Conservation (phyloP, 495 filamentous ascomycete species). For the Podospora pseudoanserina region DNA sequence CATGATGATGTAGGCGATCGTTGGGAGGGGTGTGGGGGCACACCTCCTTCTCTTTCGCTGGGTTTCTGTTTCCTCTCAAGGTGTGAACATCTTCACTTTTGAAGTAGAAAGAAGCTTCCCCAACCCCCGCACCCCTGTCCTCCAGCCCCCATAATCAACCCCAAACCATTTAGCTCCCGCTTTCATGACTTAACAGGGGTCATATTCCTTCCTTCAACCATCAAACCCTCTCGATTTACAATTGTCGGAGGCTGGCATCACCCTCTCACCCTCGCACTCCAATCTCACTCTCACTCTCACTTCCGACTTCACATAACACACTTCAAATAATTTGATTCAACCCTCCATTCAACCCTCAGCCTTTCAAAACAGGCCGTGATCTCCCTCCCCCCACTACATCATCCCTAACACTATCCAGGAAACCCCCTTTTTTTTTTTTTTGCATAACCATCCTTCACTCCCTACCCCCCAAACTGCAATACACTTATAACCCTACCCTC, state of each 20-base stretch:
- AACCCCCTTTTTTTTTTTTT: neutral
- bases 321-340: neutral
- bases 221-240: neutral
- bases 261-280: neutral
- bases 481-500: too few relatives aligned
- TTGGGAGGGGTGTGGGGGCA: neutral
- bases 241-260: neutral
- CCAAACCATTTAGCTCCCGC: slow-evolving; percentile 8
- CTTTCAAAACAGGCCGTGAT: neutral
- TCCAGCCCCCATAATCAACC: slow-evolving; percentile 2
- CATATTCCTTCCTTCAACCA: neutral
- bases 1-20: too few relatives aligned
- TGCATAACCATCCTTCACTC: neutral
- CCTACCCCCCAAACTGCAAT: too few relatives aligned
- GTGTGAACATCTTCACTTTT: too few relatives aligned
- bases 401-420: neutral
- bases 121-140: neutral
- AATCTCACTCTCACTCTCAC: neutral
- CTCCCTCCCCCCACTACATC: too few relatives aligned
- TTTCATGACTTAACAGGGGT: neutral
- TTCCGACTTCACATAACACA: neutral
- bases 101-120: neutral
- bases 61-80: too few relatives aligned
- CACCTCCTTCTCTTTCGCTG: neutral
- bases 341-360: neutral